Evolutionary conservation across 805 yeast species (phyloP).

Genomic region (Wickerhamiella vanderwaltii): DNA sequence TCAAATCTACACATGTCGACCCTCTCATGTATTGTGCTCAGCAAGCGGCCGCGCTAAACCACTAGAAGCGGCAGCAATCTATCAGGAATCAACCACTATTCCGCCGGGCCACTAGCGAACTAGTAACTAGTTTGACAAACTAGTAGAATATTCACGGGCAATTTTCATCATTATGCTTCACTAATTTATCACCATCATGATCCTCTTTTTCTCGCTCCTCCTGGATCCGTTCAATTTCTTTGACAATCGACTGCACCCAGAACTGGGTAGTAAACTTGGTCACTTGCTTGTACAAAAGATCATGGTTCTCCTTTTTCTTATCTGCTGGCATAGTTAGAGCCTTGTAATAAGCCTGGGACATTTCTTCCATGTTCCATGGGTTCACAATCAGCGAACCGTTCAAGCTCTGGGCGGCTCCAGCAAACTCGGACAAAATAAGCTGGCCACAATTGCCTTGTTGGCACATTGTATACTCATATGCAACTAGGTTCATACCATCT

Average conservation of each 20-base stretch:
- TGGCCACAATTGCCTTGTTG: slow-evolving; percentile 79
- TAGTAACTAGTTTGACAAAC: too few species aligned
- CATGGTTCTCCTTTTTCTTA: slow-evolving; percentile 65
- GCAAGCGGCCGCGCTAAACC: too few species aligned
- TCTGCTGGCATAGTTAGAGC: slow-evolving; percentile 77
- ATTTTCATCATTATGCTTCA: too few species aligned
- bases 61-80: too few species aligned
- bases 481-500: slow-evolving; percentile 96
- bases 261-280: slow-evolving; percentile 87
- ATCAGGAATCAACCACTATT: too few species aligned
- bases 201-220: slow-evolving; percentile 17
- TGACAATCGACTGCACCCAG: slow-evolving; percentile 96
- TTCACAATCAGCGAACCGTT: slow-evolving; percentile 90
- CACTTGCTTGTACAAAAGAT: slow-evolving; percentile 74
- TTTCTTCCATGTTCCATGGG: slow-evolving; percentile 97
- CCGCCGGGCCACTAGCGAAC: too few species aligned
- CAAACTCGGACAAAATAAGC: slow-evolving; percentile 81
- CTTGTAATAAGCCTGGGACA: slow-evolving; percentile 74
- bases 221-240: slow-evolving; percentile 42
- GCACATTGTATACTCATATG: slow-evolving; percentile 94
- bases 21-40: too few species aligned
- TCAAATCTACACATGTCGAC: too few species aligned
- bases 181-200: too few species aligned
- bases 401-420: slow-evolving; percentile 98
- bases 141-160: too few species aligned